phyloP scores from a whole-genome alignment of 2,329 filamentous ascomycete genomes.

The Fusarium sublunatum region DNA sequence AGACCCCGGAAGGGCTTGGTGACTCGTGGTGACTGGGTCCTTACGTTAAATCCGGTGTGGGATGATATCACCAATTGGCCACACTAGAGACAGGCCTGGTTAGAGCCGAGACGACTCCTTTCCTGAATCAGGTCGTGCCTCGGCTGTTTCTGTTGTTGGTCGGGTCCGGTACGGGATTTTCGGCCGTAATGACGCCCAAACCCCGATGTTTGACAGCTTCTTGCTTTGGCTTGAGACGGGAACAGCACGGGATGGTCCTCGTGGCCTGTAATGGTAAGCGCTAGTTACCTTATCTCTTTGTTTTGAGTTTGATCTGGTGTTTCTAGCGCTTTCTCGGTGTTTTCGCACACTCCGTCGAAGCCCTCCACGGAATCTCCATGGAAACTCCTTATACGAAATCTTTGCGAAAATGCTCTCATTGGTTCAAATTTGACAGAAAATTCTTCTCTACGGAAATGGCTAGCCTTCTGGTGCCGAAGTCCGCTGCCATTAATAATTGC shows the following conservation, averaged over 20 bases:
- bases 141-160: conserved; percentile 14
- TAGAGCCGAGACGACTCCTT: background rate
- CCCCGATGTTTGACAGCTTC: conserved; percentile 1
- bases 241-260: background rate
- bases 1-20: conserved; percentile 17
- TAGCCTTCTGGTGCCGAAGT: conserved; percentile 21
- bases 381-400: background rate
- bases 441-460: conserved; percentile 17
- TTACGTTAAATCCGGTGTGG: conserved; percentile 17
- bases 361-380: conserved; percentile 19
- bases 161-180: conserved; percentile 34
- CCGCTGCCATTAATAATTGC: conserved; percentile 12
- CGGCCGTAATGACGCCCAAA: conserved; percentile 28
- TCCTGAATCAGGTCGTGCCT: conserved; percentile 15
- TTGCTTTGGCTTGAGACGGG: background rate
- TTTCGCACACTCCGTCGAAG: background rate
- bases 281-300: background rate
- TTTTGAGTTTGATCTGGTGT: background rate
- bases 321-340: conserved; percentile 4
- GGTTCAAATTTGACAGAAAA: background rate
- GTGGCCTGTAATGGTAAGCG: background rate
- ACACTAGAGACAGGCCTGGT: conserved; percentile 15
- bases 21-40: conserved; percentile 15
- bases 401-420: conserved; percentile 7
- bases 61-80: conserved; percentile 28